Base-by-base conservation (phyloP, 2,329 filamentous ascomycete species). In the Elsinoe arachidis region DNA sequence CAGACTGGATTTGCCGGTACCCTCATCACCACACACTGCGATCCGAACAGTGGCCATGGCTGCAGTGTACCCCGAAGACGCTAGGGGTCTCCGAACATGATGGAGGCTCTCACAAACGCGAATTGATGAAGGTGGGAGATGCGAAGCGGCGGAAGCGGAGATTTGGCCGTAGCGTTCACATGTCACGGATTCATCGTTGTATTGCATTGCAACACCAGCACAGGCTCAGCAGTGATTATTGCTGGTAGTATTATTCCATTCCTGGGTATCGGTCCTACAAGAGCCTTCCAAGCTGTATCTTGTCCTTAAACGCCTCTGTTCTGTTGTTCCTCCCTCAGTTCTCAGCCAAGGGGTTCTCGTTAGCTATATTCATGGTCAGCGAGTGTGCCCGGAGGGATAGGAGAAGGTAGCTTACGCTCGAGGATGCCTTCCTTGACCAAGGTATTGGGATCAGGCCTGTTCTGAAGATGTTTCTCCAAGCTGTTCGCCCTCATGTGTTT, bases 21-120 rank as follows among this genome's bases (percentile, higher is more conserved):
- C 88, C 74, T 97, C 92, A 72, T 99, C 93, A 68, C 93, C 93
- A 76, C 91, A 96, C 59, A 97, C 89, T 72, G 90, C 96, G 68
- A 97, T 91, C 63, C 93, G 88, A 60, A 97, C 92, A 82, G 69
- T 57, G 26, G 61, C 58, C 58, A 61, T 62, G 30, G 9, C 34
- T 39, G 5, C 11, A 12, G 11, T 14, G 26, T 9, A 5, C 34
- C n/a, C 19, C 19, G 5, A n/a, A 12, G 7, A 26, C 17, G 19
- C 41, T 46, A 26, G 10, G 6, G 41, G 26, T 30, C 26, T 30
- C 26, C 7, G 7, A 30, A 5, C 26, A 30, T 30, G 26, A 30
- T 30, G 26, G 26, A 7, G 26, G 26, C 7, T 5, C 26, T 30
- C 26, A 30, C 26, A 30, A 9, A 30, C 7, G 26, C 26, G 9